These are phyloP conservation scores for Schizochytrium sp. DNA, from an alignment of 108 stramenopile species.

Conservation along the genomic window DNA sequence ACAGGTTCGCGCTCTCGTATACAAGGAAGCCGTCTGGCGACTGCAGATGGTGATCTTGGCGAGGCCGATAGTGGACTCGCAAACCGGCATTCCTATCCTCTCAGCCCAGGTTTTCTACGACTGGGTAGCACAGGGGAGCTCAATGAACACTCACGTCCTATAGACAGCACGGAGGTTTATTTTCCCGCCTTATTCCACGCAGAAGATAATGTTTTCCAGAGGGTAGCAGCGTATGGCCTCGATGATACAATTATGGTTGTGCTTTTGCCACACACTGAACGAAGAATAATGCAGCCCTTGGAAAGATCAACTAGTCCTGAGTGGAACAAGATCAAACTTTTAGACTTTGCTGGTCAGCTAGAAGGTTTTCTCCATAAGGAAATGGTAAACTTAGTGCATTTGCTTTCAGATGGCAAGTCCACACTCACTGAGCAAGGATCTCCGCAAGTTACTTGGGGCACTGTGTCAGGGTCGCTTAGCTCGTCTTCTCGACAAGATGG, in stretches of 20 bases:
- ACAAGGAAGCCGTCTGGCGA: background rate
- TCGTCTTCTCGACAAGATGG: too few relatives aligned
- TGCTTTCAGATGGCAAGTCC: background rate
- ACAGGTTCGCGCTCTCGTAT: background rate
- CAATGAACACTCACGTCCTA: background rate
- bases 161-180: conserved; percentile 13
- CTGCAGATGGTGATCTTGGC: background rate
- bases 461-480: too few relatives aligned
- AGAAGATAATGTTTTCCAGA: background rate
- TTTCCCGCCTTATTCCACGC: conserved; percentile 17
- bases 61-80: background rate
- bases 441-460: too few relatives aligned
- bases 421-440: too few relatives aligned
- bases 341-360: background rate
- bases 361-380: background rate
- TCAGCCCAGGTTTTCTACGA: background rate
- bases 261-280: background rate
- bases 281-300: too few relatives aligned
- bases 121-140: background rate
- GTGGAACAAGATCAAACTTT: background rate
- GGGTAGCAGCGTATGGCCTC: background rate
- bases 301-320: background rate
- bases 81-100: background rate
- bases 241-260: background rate
- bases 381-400: background rate